These are phyloP conservation scores for Quercus berberidifolia DNA, from an alignment of 306 rosid species.

Conservation along the genomic window DNA sequence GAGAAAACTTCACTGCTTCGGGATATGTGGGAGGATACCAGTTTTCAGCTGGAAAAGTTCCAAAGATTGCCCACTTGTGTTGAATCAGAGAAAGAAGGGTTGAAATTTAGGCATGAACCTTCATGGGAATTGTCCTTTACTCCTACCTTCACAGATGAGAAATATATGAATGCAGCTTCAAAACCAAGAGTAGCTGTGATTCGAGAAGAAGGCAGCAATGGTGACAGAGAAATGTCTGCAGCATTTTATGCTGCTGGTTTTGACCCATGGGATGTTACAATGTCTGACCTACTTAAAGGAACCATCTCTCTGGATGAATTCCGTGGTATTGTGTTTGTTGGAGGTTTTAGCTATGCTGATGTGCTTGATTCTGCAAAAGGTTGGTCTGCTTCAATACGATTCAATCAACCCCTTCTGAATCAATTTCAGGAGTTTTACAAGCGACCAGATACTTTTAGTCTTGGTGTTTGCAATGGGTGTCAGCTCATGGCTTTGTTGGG, in stretches of 20 bases:
- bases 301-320: conserved; percentile 55
- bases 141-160: conserved; percentile 68
- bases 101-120: conserved; percentile 68
- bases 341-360: conserved; percentile 93
- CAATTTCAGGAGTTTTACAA: conserved; percentile 86
- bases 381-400: conserved; percentile 82
- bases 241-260: conserved; percentile 79
- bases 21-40: conserved; percentile 85
- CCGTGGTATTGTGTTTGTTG: conserved; percentile 72
- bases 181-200: conserved; percentile 88
- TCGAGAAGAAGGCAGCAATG: conserved; percentile 96
- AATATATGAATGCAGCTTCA: conserved; percentile 37
- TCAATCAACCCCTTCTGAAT: conserved; percentile 59
- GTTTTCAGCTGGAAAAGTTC: conserved; percentile 69
- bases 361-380: conserved; percentile 96
- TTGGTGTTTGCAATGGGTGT: conserved; percentile 94
- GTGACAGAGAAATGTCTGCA: conserved; percentile 95
- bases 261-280: conserved; percentile 85
- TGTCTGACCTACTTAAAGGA: conserved; percentile 84
- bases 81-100: conserved; percentile 71
- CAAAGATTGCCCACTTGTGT: conserved; percentile 86
- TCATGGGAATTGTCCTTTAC: conserved; percentile 64
- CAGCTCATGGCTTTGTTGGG: conserved; percentile 96
- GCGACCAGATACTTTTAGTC: conserved; percentile 82
- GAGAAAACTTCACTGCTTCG: conserved; percentile 57